Evolutionary conservation across 371 early-diverging fungal genomes (phyloP).

Genomic region (Mortierella sp.): DNA sequence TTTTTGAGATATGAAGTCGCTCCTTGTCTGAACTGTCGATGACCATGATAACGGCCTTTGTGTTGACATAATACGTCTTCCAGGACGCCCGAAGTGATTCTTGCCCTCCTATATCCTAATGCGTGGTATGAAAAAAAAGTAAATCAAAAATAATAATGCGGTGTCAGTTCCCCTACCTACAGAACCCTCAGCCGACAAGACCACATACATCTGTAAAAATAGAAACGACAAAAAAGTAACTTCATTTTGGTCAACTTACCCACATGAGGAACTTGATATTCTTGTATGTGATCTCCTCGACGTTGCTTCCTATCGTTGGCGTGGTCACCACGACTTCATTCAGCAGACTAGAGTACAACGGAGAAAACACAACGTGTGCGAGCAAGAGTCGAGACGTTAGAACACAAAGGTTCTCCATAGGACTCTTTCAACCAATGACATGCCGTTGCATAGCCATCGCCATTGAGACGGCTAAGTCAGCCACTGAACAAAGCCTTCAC

Average conservation of each 20-base stretch:
- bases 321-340: constrained; percentile 81
- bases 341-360: constrained; percentile 61
- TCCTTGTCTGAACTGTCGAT: constrained; percentile 81
- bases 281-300: constrained; percentile 79
- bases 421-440: neutral
- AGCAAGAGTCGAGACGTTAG: neutral
- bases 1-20: constrained; percentile 72
- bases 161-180: neutral
- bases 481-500: too few relatives aligned
- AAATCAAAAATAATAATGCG: neutral
- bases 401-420: neutral
- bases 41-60: constrained; percentile 85
- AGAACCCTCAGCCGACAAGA: neutral
- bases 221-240: neutral
- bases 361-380: neutral
- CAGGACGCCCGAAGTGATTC: constrained; percentile 78
- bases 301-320: constrained; percentile 83
- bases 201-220: neutral
- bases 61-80: constrained; percentile 80
- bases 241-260: constrained; percentile 59
- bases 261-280: constrained; percentile 83
- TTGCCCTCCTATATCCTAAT: constrained; percentile 82
- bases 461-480: neutral
- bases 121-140: neutral
- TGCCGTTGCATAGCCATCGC: neutral